Evolutionary conservation across 345 rosid genomes (phyloP), one percentile per base, ranked within the genome.

Genomic region (Murraya koenigii): DNA sequence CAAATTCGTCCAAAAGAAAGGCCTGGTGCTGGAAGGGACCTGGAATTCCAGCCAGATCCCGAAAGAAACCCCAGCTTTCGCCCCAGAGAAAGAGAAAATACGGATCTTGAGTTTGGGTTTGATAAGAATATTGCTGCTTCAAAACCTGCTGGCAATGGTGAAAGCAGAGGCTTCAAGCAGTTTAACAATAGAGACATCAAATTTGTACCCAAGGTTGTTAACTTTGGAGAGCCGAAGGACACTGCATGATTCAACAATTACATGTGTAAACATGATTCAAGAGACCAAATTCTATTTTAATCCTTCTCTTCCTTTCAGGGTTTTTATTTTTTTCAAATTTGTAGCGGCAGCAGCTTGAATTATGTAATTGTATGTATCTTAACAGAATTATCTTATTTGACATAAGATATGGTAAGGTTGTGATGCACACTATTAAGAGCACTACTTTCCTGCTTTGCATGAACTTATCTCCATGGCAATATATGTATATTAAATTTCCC

Each of bases 31-130:
- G 86, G 87, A 36, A 78, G 49, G 2, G 77, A 47, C 77, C 49
- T 35, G 19, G 75, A 72, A 58, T 72, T 35, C 52, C 58, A 84
- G 56, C 65, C 23, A 44, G 49, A 44, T 69, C 79, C 64, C 49
- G 66, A 84, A 28, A 63, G 76, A 5, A 66, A 35, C 32, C 84
- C 55, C 8, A 69, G 15, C 19, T 41, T 52, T 14, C 77, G 79
- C 7, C 67, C 66, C 26, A 77, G 68, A 65, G 85, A 75, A 28
- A 80, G 76, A 14, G 69, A 22, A 1, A 87, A 88, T 17, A 78
- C 17, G 6, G 70, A 75, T 32, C 35, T 88, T 47, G 89, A 87
- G 54, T 85, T 83, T 3, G 93, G 93, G 56, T 87, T 87, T 8
- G 90, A 88, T 4, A 82, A 64, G 66, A 81, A 76, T 26, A 75